Evolutionary conservation across 305 asterid genomes (phyloP), one percentile per base, ranked within the genome.

Genomic region (Solanum chacoense): DNA sequence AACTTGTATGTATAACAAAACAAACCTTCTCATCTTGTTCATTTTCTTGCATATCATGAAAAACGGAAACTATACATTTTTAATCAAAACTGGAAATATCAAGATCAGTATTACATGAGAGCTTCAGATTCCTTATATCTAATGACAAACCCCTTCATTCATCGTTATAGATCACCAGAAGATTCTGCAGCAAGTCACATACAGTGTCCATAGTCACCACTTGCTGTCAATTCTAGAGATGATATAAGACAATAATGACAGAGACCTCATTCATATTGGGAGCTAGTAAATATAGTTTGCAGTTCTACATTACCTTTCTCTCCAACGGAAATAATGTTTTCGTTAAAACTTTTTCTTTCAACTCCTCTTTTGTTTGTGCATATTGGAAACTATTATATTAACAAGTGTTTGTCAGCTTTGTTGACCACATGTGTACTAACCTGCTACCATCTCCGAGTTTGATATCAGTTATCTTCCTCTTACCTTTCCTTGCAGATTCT

Each of bases 361-460:
- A 31, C 14, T 83, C 73, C 7, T 29, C 32, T 50, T 83, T 18
- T 4, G 13, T 29, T 83, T 29, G 40, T 83, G 73, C 73, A 50
- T 31, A 50, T 20, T 5, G 7, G 42, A 31, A 50, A 31, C 24
- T 83, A 55, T 29, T 31, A 20, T 83, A 35, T 94, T 94, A 94
- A 90, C 89, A 88, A 31, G 93, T 93, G 89, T 71, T 94, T 81
- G 88, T 93, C 5, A 93, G 91, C 89, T 94, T 94, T 14, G 95
- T 90, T 8, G 95, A 87, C 95, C 94, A 93, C 37, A 89, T 91
- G 11, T 94, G 93, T 31, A 91, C 92, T 8, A 95, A 85, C 95
- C 98, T 93, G 32, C 94, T 90, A 11, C 95, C 91, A 55, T 94
- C 96, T 75, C 93, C 90, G 40, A 89, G 89, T 91, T 93, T 92